Conservation (phyloP, 2,329 filamentous ascomycete species). For the Penicillium sumatraense region DNA sequence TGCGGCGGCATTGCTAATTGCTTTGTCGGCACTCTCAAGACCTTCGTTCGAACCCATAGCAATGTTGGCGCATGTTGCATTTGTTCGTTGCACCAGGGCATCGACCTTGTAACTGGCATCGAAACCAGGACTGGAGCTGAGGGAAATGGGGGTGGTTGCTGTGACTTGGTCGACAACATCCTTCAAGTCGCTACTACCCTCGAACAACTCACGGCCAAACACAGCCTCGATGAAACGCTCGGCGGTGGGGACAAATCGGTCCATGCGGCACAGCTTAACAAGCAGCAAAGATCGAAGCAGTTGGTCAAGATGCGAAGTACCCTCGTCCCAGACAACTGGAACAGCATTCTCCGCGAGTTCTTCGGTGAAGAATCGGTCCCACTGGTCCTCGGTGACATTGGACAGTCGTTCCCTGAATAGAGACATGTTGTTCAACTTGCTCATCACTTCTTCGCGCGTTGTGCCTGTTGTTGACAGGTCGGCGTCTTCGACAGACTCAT, state of each 20-base stretch:
- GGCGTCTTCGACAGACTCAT: conserved; percentile 72
- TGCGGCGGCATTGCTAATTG: conserved; percentile 88
- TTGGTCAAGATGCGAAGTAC: conserved; percentile 69
- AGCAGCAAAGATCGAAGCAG: conserved; percentile 83
- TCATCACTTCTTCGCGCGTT: conserved; percentile 70
- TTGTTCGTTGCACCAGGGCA: conserved; percentile 82
- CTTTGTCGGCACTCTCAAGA: conserved; percentile 89
- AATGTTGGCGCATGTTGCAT: conserved; percentile 88
- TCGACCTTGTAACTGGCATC: conserved; percentile 99
- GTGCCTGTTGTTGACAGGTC: conserved; percentile 75
- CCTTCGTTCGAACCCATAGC: conserved; percentile 99
- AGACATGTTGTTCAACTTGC: conserved; percentile 69
- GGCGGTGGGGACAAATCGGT: conserved; percentile 89
- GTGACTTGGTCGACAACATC: conserved; percentile 83
- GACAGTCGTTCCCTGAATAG: conserved; percentile 75
- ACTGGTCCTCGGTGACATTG: conserved; percentile 64
- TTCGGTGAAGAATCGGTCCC: conserved; percentile 82
- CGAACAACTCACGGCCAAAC: conserved; percentile 81
- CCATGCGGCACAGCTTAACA: conserved; percentile 92
- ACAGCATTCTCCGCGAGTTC: conserved; percentile 86
- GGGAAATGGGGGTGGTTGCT: conserved; percentile 81
- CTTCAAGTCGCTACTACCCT: conserved; percentile 82
- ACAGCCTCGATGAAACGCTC: conserved; percentile 88
- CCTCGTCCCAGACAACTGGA: conserved; percentile 74
- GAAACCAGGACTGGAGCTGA: conserved; percentile 94